These are phyloP conservation scores for Arthrobotrys musiformis DNA, from an alignment of 2,329 filamentous ascomycete genomes.

Conservation along the genomic window DNA sequence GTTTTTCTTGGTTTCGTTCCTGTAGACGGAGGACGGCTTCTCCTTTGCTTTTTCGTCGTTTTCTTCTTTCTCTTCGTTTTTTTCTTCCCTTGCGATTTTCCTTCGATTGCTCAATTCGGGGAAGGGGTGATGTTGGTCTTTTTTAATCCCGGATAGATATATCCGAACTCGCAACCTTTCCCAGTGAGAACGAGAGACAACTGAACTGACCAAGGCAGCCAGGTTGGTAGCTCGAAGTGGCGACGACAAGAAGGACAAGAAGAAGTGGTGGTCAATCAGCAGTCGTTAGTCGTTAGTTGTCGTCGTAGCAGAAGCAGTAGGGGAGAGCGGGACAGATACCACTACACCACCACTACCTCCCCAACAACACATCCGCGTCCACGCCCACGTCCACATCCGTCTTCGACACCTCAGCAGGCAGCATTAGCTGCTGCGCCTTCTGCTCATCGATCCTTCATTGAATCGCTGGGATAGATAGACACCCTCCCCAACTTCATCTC, in stretches of 20 bases:
- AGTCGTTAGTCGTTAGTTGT: neutral
- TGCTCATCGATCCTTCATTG: slow-evolving; percentile 41
- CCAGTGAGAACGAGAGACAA: neutral
- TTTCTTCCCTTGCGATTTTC: neutral
- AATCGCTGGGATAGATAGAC: slow-evolving; percentile 3
- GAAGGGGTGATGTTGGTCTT: slow-evolving; percentile 12
- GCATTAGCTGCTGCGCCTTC: slow-evolving; percentile 27
- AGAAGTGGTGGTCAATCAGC: neutral
- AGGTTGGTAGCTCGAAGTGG: slow-evolving; percentile 4
- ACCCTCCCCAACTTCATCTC: too few species aligned
- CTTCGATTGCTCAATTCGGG: neutral
- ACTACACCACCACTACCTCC: too few species aligned
- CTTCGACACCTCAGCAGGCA: slow-evolving; percentile 16
- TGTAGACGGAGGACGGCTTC: neutral
- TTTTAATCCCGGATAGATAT: slow-evolving; percentile 5
- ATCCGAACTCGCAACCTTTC: slow-evolving; percentile 16
- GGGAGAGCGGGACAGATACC: slow-evolving; percentile 9
- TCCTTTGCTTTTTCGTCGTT: neutral
- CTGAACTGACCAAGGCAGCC: neutral
- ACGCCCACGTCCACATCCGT: too few species aligned
- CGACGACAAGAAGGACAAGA: slow-evolving; percentile 2
- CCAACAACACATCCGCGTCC: slow-evolving; percentile 21
- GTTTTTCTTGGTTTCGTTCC: neutral
- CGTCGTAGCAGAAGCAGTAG: neutral
- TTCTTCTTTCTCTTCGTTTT: neutral